Percentiles rank a stretch among this genome's conserved stretches.
These are phyloP conservation scores for Penicillium sp. DNA, from an alignment of 2,329 filamentous ascomycete species.

Conservation along the genomic window DNA sequence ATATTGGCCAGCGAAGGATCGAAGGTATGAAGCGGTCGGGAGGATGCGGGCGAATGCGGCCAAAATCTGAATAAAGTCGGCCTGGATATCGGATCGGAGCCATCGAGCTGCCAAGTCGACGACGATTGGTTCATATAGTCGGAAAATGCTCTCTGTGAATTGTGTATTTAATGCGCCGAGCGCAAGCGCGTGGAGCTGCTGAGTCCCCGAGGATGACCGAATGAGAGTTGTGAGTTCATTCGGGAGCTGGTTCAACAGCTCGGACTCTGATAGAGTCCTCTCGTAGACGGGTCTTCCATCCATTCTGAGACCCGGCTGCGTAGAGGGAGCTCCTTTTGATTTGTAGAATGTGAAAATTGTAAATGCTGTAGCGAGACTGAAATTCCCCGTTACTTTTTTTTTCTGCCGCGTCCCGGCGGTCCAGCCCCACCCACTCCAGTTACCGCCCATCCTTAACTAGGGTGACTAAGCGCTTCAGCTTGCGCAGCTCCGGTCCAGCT, in stretches of 20 bases:
- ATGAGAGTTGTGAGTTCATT: constrained; percentile 69
- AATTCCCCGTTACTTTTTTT: constrained; percentile 32
- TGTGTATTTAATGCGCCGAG: constrained; percentile 66
- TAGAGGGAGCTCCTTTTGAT: constrained; percentile 30
- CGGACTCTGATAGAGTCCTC: constrained; percentile 56
- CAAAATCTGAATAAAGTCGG: constrained; percentile 50
- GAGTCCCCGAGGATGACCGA: constrained; percentile 60
- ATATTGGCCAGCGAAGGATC: constrained; percentile 65
- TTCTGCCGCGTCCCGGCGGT: constrained; percentile 32
- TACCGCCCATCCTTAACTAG: constrained; percentile 28
- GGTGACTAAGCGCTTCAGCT: constrained; percentile 31
- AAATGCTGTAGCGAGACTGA: constrained; percentile 14
- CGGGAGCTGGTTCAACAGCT: constrained; percentile 61
- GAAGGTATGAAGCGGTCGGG: constrained; percentile 78
- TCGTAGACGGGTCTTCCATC: constrained; percentile 39
- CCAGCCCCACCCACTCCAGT: constrained; percentile 26
- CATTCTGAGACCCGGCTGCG: constrained; percentile 37
- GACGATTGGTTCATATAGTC: constrained; percentile 72
- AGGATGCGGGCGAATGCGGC: constrained; percentile 76
- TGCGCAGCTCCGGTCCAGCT: constrained; percentile 19
- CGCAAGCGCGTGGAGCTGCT: constrained; percentile 71
- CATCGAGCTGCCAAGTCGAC: constrained; percentile 82
- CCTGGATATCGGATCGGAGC: constrained; percentile 49
- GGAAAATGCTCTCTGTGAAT: constrained; percentile 72
- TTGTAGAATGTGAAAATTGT: constrained; percentile 22